These are phyloP conservation scores for Phtheirospermum japonicum DNA, from an alignment of 257 asterid genomes.

Conservation along the genomic window DNA sequence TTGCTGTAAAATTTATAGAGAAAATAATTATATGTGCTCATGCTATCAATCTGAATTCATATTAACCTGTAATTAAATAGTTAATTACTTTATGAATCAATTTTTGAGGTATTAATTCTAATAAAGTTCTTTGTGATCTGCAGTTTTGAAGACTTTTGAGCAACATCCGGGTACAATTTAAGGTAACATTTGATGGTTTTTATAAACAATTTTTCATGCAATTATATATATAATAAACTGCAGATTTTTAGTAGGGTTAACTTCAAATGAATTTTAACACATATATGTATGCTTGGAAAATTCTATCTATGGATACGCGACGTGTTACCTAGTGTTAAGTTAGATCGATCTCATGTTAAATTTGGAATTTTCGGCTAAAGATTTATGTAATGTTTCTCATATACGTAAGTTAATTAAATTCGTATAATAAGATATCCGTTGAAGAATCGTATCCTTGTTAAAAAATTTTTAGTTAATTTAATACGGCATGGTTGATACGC, in stretches of 20 bases:
- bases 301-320: neutral
- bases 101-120: neutral
- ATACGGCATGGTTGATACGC: neutral
- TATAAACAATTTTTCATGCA: neutral
- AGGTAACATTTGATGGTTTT: constrained; percentile 17
- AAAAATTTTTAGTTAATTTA: neutral
- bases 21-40: too few relatives aligned
- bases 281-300: neutral
- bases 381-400: neutral
- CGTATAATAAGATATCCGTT: neutral
- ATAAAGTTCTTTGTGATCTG: neutral
- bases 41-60: too few relatives aligned
- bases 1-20: too few relatives aligned
- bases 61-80: too few relatives aligned
- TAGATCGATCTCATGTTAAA: neutral
- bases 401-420: neutral
- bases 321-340: neutral
- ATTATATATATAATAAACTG: neutral
- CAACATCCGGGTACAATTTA: neutral
- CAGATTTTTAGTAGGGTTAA: neutral
- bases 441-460: neutral
- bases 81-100: neutral
- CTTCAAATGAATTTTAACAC: neutral
- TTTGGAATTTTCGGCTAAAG: neutral
- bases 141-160: constrained; percentile 18